Conservation (phyloP, 805 yeast species). For the Wickerhamomyces bovis region DNA sequence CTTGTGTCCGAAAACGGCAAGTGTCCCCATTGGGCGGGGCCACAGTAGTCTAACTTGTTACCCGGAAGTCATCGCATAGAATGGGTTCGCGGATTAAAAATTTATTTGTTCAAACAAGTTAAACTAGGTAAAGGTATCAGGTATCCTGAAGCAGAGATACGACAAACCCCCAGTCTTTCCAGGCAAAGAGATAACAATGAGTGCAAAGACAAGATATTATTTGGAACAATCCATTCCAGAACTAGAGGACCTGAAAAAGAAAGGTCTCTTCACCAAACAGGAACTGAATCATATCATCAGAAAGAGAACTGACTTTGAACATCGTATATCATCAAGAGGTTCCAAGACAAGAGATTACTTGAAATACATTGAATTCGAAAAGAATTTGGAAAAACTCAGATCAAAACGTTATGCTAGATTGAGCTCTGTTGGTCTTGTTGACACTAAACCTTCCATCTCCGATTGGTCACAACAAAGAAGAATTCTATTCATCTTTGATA, state of each 20-base stretch:
- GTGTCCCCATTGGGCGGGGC: not conserved
- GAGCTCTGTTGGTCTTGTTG: slow-evolving; percentile 46
- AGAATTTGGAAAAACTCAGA: slow-evolving; percentile 71
- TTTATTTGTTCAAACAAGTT: not conserved
- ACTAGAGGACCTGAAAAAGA: slow-evolving; percentile 76
- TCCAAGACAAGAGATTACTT: slow-evolving; percentile 71
- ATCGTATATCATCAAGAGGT: slow-evolving; percentile 79
- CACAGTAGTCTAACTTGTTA: not conserved
- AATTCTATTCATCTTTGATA: slow-evolving; percentile 72
- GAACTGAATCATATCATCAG: slow-evolving; percentile 86
- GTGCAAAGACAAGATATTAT: slow-evolving; percentile 45
- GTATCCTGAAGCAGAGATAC: no score
- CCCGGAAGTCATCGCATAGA: not conserved
- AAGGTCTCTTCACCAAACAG: slow-evolving; percentile 73
- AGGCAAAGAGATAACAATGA: slow-evolving; percentile 1
- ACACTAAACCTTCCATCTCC: slow-evolving; percentile 57
- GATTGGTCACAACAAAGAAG: slow-evolving; percentile 87
- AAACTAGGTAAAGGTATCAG: not conserved
- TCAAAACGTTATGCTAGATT: slow-evolving; percentile 63
- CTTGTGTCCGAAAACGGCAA: not conserved
- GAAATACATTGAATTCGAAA: slow-evolving; percentile 75
- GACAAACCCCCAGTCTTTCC: no score
- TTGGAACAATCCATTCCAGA: slow-evolving; percentile 81
- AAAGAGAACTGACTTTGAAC: slow-evolving; percentile 93
- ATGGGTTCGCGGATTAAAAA: not conserved